Conservation (phyloP, 768 basidiomycete species). For the Naganishia onofrii region DNA sequence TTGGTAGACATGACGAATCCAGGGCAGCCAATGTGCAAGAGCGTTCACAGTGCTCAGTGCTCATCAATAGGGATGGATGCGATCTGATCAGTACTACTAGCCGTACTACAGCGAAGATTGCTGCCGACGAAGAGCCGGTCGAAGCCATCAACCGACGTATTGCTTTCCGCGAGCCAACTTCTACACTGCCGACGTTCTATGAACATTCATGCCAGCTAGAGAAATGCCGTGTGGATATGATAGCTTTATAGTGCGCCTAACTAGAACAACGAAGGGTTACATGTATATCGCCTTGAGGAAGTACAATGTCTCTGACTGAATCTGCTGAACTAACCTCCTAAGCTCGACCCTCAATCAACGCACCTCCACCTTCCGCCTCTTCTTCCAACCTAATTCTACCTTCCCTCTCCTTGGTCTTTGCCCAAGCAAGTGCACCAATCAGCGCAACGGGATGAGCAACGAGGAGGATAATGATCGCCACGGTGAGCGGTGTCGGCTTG, state of each 20-base stretch:
- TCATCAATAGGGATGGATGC: too few relatives aligned
- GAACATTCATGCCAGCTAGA: too few relatives aligned
- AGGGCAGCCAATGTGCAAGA: too few relatives aligned
- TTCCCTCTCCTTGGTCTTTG: slow-evolving; percentile 48
- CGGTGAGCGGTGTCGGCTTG: slow-evolving; percentile 51
- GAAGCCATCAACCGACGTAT: too few relatives aligned
- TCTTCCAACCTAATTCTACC: slow-evolving; percentile 52
- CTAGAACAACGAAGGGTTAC: neutral
- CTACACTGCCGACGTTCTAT: too few relatives aligned
- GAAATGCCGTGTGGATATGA: neutral
- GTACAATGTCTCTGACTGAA: neutral
- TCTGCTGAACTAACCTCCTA: neutral
- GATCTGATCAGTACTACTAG: too few relatives aligned
- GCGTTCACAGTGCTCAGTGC: too few relatives aligned
- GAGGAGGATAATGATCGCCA: slow-evolving; percentile 51
- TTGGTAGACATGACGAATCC: too few relatives aligned
- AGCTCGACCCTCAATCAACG: slow-evolving; percentile 20
- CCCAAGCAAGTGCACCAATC: slow-evolving; percentile 50
- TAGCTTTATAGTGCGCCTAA: neutral
- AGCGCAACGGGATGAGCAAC: slow-evolving; percentile 52
- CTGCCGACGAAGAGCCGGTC: too few relatives aligned
- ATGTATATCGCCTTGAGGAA: neutral
- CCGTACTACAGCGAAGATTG: too few relatives aligned
- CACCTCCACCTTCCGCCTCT: slow-evolving; percentile 44
- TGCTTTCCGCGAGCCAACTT: too few relatives aligned